Evolutionary conservation across 306 rosid genomes (phyloP), one percentile per base, ranked within the genome.

Genomic region (Canavalia gladiata): DNA sequence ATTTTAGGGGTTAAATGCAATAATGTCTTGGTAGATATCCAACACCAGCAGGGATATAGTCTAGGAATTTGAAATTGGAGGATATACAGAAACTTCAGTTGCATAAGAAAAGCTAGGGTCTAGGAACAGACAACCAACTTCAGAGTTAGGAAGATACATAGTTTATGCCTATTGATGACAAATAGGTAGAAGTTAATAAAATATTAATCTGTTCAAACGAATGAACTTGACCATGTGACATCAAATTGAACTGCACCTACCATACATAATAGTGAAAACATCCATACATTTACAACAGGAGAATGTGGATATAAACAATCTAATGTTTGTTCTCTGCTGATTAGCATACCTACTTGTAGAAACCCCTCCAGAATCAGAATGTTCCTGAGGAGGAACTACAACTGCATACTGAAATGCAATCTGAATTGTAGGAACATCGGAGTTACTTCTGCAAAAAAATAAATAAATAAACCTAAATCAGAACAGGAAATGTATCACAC

Each of bases 381-480:
- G 95, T 76, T 93, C 94, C 87, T 83, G 83, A 33, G 97, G 94
- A 70, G 99, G 96, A 80, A 91, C 93, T 51, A 90, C 95, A 80
- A 95, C 98, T 37, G 98, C 83, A 77, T 95, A 95, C 65, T 93
- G 99, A 87, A 95, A 95, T 37, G 95, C 99, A 82, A 93, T 90
- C 84, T 95, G 99, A 84, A 95, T 70, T 2, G 88, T 86, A 74
- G 99, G 98, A 87, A 89, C 87, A 71, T 91, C 97, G 72, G 97
- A 72, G 60, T 77, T 81, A 82, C 86, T 89, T 81, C 99, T 95
- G 89, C 78, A 54, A 75, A 50, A 84, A 65, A 30, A 68, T 46
- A 10, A 54, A 9, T 72, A 82, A 56, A 52, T 18, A 60, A 39
- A 72, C 71, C 69, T 41, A 64, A 63, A 81, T 74, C 67, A 74